Evolutionary conservation across 768 basidiomycete genomes (phyloP).

Genomic region (Cystofilobasidium capitatum): DNA sequence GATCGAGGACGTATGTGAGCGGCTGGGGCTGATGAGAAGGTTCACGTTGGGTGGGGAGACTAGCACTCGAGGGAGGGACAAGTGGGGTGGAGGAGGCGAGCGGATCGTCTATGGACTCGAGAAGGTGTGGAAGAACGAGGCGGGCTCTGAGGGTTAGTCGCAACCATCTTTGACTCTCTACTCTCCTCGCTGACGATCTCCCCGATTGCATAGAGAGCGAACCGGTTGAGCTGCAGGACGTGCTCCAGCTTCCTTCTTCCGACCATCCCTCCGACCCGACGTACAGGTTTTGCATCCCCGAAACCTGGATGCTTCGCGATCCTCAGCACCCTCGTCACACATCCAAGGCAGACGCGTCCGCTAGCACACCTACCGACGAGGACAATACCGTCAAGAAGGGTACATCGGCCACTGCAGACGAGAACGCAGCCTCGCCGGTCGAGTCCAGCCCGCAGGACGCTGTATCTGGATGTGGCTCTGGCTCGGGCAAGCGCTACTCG

Average conservation of each 20-base stretch:
- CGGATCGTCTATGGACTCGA: slow-evolving; percentile 64
- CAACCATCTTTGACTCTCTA: neutral
- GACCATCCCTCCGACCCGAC: slow-evolving; percentile 43
- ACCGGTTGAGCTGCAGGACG: slow-evolving; percentile 10
- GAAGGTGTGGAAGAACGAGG: slow-evolving; percentile 53
- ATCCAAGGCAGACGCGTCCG: neutral
- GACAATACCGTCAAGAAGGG: neutral
- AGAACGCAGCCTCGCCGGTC: neutral
- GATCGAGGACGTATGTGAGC: slow-evolving; percentile 9
- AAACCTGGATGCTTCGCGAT: slow-evolving; percentile 14
- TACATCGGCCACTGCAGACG: neutral
- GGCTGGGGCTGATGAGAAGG: slow-evolving; percentile 1
- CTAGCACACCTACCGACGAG: neutral
- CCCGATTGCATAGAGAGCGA: neutral
- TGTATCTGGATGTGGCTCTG: too few relatives aligned
- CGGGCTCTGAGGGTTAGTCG: slow-evolving; percentile 48
- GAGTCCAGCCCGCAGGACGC: too few relatives aligned
- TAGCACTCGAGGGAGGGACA: slow-evolving; percentile 15
- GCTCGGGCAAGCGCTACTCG: neutral
- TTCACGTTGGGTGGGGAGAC: slow-evolving; percentile 18
- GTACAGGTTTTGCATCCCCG: slow-evolving; percentile 54
- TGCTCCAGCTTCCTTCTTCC: slow-evolving; percentile 38
- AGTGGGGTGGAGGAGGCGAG: slow-evolving; percentile 52
- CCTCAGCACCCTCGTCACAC: slow-evolving; percentile 3
- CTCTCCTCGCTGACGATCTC: neutral